Conservation (phyloP, 495 filamentous ascomycete genomes). For the Beverwykella pulmonaria region DNA sequence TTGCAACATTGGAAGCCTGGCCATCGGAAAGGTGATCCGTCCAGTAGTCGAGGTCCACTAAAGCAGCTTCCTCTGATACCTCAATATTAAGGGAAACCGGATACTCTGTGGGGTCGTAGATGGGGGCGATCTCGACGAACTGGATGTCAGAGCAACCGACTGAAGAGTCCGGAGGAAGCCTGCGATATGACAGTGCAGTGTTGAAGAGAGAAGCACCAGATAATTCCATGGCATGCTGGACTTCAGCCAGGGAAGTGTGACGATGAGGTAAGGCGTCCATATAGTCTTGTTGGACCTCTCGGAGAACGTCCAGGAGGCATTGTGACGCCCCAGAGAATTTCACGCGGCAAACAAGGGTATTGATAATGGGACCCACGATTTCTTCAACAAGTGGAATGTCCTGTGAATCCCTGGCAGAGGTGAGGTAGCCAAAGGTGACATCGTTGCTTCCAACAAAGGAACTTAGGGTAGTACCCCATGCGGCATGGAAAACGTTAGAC, state of each 20-base stretch:
- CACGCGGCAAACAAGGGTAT: slow-evolving; percentile 33
- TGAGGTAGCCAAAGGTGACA: slow-evolving; percentile 36
- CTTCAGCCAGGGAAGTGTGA: slow-evolving; percentile 30
- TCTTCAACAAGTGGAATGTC: slow-evolving; percentile 23
- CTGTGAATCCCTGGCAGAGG: slow-evolving; percentile 26
- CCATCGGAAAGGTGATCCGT: slow-evolving; percentile 51
- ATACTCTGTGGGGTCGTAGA: slow-evolving; percentile 33
- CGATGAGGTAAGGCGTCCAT: slow-evolving; percentile 24
- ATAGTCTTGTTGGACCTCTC: slow-evolving; percentile 30
- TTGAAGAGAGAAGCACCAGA: slow-evolving; percentile 30
- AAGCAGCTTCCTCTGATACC: slow-evolving; percentile 48
- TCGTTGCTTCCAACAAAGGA: slow-evolving; percentile 21
- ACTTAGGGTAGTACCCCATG: slow-evolving; percentile 33
- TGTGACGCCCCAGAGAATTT: slow-evolving; percentile 10
- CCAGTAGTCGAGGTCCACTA: slow-evolving; percentile 54
- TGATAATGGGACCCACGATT: slow-evolving; percentile 34
- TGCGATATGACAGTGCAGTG: slow-evolving; percentile 33
- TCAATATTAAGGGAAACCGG: slow-evolving; percentile 49
- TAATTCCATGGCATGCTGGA: slow-evolving; percentile 31
- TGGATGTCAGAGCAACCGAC: not conserved
- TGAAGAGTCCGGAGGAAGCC: slow-evolving; percentile 6
- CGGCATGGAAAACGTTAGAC: slow-evolving; percentile 35
- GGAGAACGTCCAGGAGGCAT: slow-evolving; percentile 25
- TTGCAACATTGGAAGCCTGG: slow-evolving; percentile 51
- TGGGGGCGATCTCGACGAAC: slow-evolving; percentile 16